A percentile compares a stretch with the other conserved stretches of the same genome.
These are phyloP conservation scores for Blepharisma stoltei DNA, from an alignment of 73 alveolate species.

Conservation along the genomic window DNA sequence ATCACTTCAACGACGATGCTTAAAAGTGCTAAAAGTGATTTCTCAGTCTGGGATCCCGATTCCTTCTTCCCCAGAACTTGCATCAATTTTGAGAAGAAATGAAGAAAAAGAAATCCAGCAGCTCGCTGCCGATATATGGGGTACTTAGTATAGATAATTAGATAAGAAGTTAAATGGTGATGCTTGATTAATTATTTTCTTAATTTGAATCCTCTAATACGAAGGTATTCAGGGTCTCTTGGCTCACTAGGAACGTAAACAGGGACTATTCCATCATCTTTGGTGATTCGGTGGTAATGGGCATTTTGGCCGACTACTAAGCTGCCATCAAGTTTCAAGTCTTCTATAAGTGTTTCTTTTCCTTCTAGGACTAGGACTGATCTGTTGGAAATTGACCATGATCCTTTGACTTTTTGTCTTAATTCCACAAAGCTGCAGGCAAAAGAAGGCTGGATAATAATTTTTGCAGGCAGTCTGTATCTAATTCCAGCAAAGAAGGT, in stretches of 20 bases:
- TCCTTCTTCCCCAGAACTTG: neutral
- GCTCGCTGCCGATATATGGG: neutral
- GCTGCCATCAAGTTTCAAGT: slow-evolving; percentile 67
- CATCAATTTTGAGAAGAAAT: neutral
- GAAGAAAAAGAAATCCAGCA: neutral
- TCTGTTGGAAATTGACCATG: slow-evolving; percentile 46
- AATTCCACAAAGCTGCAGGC: slow-evolving; percentile 85
- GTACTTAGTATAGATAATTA: too few species aligned
- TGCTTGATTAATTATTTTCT: too few species aligned
- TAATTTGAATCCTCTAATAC: slow-evolving; percentile 68
- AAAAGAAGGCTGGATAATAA: slow-evolving; percentile 85
- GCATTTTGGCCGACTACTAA: slow-evolving; percentile 35
- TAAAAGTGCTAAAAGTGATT: slow-evolving; percentile 41
- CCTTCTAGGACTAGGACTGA: slow-evolving; percentile 70
- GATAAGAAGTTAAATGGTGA: too few species aligned
- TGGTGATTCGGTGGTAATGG: slow-evolving; percentile 5
- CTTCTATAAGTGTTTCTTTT: slow-evolving; percentile 47
- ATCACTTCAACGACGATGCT: slow-evolving; percentile 34
- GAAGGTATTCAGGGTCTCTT: slow-evolving; percentile 46
- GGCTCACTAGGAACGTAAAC: slow-evolving; percentile 29
- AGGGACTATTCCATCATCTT: slow-evolving; percentile 31
- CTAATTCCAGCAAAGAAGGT: slow-evolving; percentile 65
- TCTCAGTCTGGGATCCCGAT: slow-evolving; percentile 44
- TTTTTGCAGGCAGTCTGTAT: slow-evolving; percentile 79
- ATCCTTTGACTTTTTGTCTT: slow-evolving; percentile 61